A percentile compares a stretch with the other conserved stretches of the same genome.
phyloP scores from a whole-genome alignment of 108 stramenopile species.

The Cyclotella baltica region DNA sequence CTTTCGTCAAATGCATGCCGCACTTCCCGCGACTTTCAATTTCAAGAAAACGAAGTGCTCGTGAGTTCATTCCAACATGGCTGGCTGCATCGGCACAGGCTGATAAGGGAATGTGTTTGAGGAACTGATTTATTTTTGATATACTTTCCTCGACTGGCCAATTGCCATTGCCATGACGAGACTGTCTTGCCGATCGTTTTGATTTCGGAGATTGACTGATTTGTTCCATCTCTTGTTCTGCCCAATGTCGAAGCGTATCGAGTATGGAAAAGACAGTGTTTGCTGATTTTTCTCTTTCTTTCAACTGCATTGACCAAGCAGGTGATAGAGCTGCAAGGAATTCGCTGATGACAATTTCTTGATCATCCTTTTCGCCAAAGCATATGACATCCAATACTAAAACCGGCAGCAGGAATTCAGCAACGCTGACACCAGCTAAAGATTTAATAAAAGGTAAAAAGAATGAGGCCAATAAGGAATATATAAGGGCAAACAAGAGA shows the following conservation, averaged over 20 bases:
- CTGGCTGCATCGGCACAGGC: slow-evolving; percentile 76
- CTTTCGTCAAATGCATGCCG: slow-evolving; percentile 15
- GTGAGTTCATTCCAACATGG: slow-evolving; percentile 82
- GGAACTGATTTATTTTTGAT: slow-evolving; percentile 64
- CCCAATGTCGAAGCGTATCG: slow-evolving; percentile 75
- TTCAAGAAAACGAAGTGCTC: slow-evolving; percentile 80
- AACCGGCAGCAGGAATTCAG: slow-evolving; percentile 86
- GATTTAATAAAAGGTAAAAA: background rate
- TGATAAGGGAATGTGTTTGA: slow-evolving; percentile 56
- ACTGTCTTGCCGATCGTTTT: slow-evolving; percentile 24
- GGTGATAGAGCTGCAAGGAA: slow-evolving; percentile 59
- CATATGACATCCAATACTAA: slow-evolving; percentile 83
- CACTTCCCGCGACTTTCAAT: slow-evolving; percentile 61
- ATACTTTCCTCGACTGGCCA: slow-evolving; percentile 75
- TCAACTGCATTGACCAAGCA: slow-evolving; percentile 25
- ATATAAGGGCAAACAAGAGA: no score
- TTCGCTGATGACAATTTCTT: slow-evolving; percentile 63
- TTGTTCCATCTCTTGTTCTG: slow-evolving; percentile 69
- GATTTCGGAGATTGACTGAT: slow-evolving; percentile 24
- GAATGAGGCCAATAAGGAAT: no score
- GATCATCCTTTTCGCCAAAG: slow-evolving; percentile 73
- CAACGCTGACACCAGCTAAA: slow-evolving; percentile 60
- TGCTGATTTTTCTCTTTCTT: slow-evolving; percentile 71
- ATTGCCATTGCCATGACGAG: slow-evolving; percentile 5
- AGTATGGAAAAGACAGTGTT: slow-evolving; percentile 70